Evolutionary conservation across 345 rosid genomes (phyloP).

Genomic region (Salix brachista): DNA sequence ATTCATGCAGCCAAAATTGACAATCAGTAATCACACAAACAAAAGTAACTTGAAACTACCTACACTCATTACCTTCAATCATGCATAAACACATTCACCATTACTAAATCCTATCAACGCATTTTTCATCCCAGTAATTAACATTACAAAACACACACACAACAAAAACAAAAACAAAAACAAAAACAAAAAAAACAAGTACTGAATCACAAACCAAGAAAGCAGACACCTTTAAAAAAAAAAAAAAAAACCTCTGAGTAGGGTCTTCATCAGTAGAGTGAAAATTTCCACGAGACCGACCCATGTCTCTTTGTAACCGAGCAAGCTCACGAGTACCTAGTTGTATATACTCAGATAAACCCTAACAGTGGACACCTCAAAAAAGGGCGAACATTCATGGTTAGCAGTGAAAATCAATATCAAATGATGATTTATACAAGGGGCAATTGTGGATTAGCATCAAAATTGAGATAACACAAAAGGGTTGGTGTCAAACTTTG

Average conservation of each 20-base stretch:
- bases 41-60: not conserved
- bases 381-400: not conserved
- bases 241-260: conserved; percentile 61
- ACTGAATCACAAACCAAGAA: not conserved
- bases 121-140: not conserved
- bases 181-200: not conserved
- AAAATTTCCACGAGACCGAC: conserved; percentile 94
- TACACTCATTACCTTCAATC: not conserved
- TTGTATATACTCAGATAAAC: not conserved
- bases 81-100: not conserved
- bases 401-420: not conserved
- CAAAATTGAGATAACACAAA: not conserved
- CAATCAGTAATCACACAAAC: not conserved
- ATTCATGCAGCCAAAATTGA: not conserved
- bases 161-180: not conserved
- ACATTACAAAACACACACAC: not conserved
- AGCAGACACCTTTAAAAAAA: not conserved
- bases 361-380: not conserved
- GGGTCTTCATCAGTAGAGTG: conserved; percentile 85
- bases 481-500: not conserved
- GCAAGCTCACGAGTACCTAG: not conserved
- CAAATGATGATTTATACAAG: not conserved
- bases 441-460: not conserved
- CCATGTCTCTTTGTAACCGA: conserved; percentile 40
- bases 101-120: not conserved